phyloP scores from a whole-genome alignment of 768 basidiomycete genomes.

The Rhodotorula paludigena region DNA sequence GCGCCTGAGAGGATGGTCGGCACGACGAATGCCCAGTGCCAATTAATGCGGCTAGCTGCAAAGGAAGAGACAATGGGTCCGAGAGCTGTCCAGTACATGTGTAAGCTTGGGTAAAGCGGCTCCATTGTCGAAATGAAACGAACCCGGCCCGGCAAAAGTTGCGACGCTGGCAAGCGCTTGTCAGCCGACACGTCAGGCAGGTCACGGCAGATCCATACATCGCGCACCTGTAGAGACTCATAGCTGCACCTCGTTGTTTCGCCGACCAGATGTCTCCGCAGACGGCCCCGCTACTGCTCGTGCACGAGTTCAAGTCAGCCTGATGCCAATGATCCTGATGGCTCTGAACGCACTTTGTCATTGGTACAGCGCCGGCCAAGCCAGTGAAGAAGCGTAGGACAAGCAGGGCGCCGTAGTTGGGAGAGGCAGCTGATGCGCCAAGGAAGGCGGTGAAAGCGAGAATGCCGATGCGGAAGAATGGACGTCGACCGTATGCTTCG shows the following conservation, averaged over 20 bases:
- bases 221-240: slow-evolving; percentile 17
- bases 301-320: neutral
- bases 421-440: slow-evolving; percentile 14
- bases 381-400: slow-evolving; percentile 26
- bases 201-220: neutral
- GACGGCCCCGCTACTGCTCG: slow-evolving; percentile 12
- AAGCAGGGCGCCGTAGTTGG: slow-evolving; percentile 8
- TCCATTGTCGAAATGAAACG: neutral
- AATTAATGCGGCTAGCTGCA: slow-evolving; percentile 4
- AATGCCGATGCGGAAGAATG: slow-evolving; percentile 13
- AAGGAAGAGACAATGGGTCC: slow-evolving; percentile 28
- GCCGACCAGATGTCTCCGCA: slow-evolving; percentile 30
- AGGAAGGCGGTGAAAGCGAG: slow-evolving; percentile 16
- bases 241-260: slow-evolving; percentile 15
- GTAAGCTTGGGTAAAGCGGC: neutral
- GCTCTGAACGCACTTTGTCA: slow-evolving; percentile 25
- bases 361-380: slow-evolving; percentile 14
- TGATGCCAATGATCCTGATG: neutral
- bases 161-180: slow-evolving; percentile 18
- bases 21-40: slow-evolving; percentile 55
- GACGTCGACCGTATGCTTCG: slow-evolving; percentile 19
- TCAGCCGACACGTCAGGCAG: neutral
- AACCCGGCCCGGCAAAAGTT: slow-evolving; percentile 11
- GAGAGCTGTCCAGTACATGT: neutral
- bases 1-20: slow-evolving; percentile 52